These are phyloP conservation scores for Corylus avellana DNA, from an alignment of 306 rosid genomes.

Conservation along the genomic window DNA sequence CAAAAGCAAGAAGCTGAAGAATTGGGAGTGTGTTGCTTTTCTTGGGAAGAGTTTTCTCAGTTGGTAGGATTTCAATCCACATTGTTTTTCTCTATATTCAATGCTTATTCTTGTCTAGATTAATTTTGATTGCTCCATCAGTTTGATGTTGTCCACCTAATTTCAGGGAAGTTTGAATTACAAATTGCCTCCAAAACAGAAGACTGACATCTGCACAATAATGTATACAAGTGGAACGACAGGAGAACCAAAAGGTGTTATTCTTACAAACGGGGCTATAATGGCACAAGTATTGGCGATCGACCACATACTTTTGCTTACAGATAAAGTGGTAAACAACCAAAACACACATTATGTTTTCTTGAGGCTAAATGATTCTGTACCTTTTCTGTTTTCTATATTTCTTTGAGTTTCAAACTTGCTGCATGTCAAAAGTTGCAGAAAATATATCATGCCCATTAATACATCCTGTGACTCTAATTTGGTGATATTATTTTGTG, in stretches of 20 bases:
- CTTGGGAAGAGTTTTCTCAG: constrained; percentile 81
- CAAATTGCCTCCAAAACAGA: constrained; percentile 65
- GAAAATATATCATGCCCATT: not conserved
- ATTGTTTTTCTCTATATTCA: not conserved
- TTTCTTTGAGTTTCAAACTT: not conserved
- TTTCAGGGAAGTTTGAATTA: constrained; percentile 56
- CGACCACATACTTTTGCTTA: constrained; percentile 62
- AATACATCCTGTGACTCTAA: not conserved
- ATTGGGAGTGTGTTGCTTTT: constrained; percentile 69
- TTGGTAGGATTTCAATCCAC: constrained; percentile 49
- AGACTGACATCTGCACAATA: constrained; percentile 63
- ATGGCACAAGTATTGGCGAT: constrained; percentile 71
- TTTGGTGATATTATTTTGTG: not conserved
- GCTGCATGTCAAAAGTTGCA: not conserved
- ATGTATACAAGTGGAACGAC: constrained; percentile 99
- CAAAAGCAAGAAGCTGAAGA: constrained; percentile 88
- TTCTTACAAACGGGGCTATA: constrained; percentile 68
- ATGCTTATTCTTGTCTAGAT: constrained; percentile 2
- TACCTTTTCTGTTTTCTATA: not conserved
- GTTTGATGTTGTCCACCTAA: not conserved
- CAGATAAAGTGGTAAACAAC: constrained; percentile 69
- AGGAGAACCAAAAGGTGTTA: constrained; percentile 94
- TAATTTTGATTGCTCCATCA: not conserved
- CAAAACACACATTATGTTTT: not conserved
- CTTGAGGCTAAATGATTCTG: not conserved